phyloP scores from a whole-genome alignment of 768 basidiomycete genomes.

The Ramaria sp. region DNA sequence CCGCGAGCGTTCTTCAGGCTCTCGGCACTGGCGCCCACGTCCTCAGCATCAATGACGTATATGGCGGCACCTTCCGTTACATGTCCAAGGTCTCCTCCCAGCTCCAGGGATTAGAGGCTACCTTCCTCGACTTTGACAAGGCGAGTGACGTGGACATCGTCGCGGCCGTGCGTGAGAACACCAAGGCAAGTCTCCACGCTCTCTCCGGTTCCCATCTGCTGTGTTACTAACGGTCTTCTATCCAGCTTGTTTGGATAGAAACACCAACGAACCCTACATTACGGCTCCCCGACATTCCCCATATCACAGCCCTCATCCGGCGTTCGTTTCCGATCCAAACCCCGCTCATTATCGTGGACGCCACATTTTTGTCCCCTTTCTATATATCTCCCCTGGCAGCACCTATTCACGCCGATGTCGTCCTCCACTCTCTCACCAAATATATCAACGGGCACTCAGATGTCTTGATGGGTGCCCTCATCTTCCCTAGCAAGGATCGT shows the following conservation, averaged over 20 bases:
- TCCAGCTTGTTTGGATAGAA: conserved; percentile 88
- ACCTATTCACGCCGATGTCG: conserved; percentile 65
- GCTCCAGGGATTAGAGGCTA: conserved; percentile 56
- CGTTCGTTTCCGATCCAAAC: conserved; percentile 25
- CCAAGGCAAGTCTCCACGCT: conserved; percentile 45
- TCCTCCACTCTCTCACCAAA: conserved; percentile 77
- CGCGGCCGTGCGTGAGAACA: conserved; percentile 61
- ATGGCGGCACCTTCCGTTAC: conserved; percentile 89
- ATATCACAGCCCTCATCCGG: conserved; percentile 55
- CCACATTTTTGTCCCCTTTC: conserved; percentile 90
- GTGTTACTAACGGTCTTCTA: neutral
- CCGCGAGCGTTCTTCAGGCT: conserved; percentile 70
- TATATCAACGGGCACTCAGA: conserved; percentile 94
- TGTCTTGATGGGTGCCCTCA: conserved; percentile 79
- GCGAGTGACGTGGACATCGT: conserved; percentile 53
- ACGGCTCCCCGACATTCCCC: conserved; percentile 69
- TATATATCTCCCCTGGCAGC: conserved; percentile 80
- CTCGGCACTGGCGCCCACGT: conserved; percentile 70
- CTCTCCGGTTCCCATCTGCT: neutral
- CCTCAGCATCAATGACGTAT: conserved; percentile 84
- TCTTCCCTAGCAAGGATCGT: conserved; percentile 30
- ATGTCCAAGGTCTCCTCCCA: conserved; percentile 54
- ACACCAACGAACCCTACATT: conserved; percentile 93
- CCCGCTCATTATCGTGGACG: conserved; percentile 85
- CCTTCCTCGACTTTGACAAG: conserved; percentile 74